phyloP scores from a whole-genome alignment of 2,329 filamentous ascomycete species.

The Paradendryphiella salina region DNA sequence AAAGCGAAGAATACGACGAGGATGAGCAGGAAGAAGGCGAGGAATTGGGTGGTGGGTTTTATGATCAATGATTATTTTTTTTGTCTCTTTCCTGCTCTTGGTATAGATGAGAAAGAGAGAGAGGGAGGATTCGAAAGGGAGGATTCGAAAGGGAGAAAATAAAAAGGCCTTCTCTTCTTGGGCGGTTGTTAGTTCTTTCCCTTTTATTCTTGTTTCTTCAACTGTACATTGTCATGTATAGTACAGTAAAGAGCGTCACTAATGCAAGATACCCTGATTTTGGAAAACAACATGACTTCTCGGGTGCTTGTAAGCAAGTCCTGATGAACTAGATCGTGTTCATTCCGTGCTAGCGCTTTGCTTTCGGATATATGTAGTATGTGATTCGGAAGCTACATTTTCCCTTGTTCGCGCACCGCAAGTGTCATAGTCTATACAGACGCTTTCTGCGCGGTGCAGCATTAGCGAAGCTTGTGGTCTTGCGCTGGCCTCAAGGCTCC shows the following conservation, averaged over 20 bases:
- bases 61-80: conserved; percentile 19
- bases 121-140: too few species aligned
- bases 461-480: conserved; percentile 1
- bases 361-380: neutral
- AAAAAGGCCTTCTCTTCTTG: too few species aligned
- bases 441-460: neutral
- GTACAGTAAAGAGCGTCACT: neutral
- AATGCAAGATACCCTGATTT: conserved; percentile 14
- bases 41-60: conserved; percentile 24
- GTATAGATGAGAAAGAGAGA: too few species aligned
- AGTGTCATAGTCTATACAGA: neutral
- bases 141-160: too few species aligned
- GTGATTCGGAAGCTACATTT: neutral
- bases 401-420: neutral
- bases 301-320: too few species aligned
- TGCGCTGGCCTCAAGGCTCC: neutral
- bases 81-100: neutral
- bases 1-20: conserved; percentile 46
- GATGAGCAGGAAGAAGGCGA: conserved; percentile 45
- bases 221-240: neutral
- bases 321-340: too few species aligned
- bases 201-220: too few species aligned
- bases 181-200: too few species aligned
- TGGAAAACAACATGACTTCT: neutral
- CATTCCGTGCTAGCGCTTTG: too few species aligned